A percentile compares a stretch with the other conserved stretches of the same genome.
Evolutionary conservation across 768 basidiomycete genomes (phyloP).

Genomic region (Tylopilus rubrobrunneus): DNA sequence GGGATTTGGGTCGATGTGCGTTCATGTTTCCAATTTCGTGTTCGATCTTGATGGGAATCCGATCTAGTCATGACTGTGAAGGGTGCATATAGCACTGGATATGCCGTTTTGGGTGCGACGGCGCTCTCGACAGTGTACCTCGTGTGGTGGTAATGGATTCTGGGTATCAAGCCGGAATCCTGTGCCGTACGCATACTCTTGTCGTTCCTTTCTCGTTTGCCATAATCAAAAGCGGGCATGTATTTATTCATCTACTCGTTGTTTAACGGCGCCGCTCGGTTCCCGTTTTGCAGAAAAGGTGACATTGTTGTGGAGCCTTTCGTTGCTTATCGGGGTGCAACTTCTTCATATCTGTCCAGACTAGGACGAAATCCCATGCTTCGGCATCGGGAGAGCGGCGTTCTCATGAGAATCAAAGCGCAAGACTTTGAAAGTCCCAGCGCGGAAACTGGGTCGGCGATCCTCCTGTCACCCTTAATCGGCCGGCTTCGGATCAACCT

Average conservation of each 20-base stretch:
- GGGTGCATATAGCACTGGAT: conserved; percentile 76
- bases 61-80: conserved; percentile 72
- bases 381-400: too few relatives aligned
- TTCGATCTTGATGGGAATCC: not conserved
- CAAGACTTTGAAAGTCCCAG: too few relatives aligned
- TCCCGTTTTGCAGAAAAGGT: not conserved
- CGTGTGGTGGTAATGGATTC: conserved; percentile 21
- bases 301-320: not conserved
- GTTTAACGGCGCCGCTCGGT: too few relatives aligned
- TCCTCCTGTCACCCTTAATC: too few relatives aligned
- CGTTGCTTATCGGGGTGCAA: not conserved
- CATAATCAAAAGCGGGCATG: not conserved
- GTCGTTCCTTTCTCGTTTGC: not conserved
- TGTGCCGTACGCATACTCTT: not conserved
- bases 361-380: too few relatives aligned
- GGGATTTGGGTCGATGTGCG: conserved; percentile 90
- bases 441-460: too few relatives aligned
- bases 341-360: too few relatives aligned
- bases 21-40: conserved; percentile 12
- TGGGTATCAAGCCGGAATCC: conserved; percentile 38
- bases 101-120: conserved; percentile 78
- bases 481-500: too few relatives aligned
- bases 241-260: not conserved
- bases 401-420: too few relatives aligned
- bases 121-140: conserved; percentile 72